phyloP scores from a whole-genome alignment of 768 basidiomycete species.

The Psilocybe sp. region DNA sequence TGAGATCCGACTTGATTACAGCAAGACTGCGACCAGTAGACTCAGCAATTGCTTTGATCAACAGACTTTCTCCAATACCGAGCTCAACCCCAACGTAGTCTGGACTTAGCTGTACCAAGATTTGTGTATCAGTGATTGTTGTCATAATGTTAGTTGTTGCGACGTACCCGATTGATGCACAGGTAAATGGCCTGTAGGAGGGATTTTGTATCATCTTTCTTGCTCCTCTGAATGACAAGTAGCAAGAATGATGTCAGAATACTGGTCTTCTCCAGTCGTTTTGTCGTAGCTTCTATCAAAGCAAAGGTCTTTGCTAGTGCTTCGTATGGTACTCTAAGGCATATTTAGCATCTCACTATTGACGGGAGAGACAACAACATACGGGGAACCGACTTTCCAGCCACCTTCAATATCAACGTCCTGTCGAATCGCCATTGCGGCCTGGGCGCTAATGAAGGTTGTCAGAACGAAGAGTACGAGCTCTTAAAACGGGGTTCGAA shows the following conservation, averaged over 20 bases:
- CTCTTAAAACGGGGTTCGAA: background rate
- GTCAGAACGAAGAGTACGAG: background rate
- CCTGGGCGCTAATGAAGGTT: constrained; percentile 53
- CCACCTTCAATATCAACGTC: constrained; percentile 79
- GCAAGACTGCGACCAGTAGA: constrained; percentile 87
- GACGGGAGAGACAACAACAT: constrained; percentile 28
- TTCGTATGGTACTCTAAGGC: constrained; percentile 83
- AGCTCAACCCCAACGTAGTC: constrained; percentile 95
- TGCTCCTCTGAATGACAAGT: constrained; percentile 85
- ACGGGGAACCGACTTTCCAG: constrained; percentile 87
- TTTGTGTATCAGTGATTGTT: background rate
- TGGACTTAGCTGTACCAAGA: constrained; percentile 68
- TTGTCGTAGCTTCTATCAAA: constrained; percentile 91
- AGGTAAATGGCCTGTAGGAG: constrained; percentile 90
- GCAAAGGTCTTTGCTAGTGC: constrained; percentile 87
- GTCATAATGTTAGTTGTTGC: background rate
- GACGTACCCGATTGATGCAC: constrained; percentile 89
- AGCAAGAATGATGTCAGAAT: constrained; percentile 86
- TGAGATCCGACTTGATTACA: constrained; percentile 86
- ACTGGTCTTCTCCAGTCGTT: constrained; percentile 89
- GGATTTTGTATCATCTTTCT: constrained; percentile 66
- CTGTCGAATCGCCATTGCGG: constrained; percentile 52
- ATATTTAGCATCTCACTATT: background rate
- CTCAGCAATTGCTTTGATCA: constrained; percentile 94
- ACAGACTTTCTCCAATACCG: constrained; percentile 91